Percentiles rank a stretch among this genome's conserved stretches.
Conservation (phyloP, 495 filamentous ascomycete species). For the Hypoxylon cercidicola region DNA sequence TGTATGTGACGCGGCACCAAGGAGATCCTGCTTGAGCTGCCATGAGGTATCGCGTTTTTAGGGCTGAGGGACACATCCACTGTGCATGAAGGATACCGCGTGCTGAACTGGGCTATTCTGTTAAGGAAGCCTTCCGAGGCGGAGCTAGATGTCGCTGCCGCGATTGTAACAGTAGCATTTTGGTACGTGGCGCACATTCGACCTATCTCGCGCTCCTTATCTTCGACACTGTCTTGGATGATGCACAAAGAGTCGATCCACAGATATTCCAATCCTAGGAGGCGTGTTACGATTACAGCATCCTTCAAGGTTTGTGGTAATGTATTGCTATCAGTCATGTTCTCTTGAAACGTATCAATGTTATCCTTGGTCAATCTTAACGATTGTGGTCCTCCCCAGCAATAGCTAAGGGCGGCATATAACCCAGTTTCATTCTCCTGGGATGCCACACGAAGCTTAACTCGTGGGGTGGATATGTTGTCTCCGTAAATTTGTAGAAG, state of each 20-base stretch:
- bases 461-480: background rate
- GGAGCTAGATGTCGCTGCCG: constrained; percentile 23
- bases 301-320: constrained; percentile 23
- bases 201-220: constrained; percentile 35
- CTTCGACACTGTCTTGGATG: constrained; percentile 42
- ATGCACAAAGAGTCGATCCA: constrained; percentile 48
- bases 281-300: constrained; percentile 6
- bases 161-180: constrained; percentile 23
- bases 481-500: constrained; percentile 12
- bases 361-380: constrained; percentile 21
- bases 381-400: constrained; percentile 34
- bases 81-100: constrained; percentile 17
- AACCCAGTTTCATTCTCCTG: background rate
- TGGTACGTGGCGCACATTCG: constrained; percentile 34
- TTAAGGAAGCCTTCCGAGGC: constrained; percentile 23
- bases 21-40: constrained; percentile 4
- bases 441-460: background rate
- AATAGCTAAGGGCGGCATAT: constrained; percentile 23
- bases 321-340: constrained; percentile 1
- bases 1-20: constrained; percentile 18
- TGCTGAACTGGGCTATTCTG: constrained; percentile 11
- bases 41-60: background rate
- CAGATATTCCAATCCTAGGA: constrained; percentile 28
- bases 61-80: constrained; percentile 3
- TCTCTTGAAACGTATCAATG: background rate